Evolutionary conservation across 495 filamentous ascomycete genomes (phyloP).

Genomic region (Xylaria nigripes): DNA sequence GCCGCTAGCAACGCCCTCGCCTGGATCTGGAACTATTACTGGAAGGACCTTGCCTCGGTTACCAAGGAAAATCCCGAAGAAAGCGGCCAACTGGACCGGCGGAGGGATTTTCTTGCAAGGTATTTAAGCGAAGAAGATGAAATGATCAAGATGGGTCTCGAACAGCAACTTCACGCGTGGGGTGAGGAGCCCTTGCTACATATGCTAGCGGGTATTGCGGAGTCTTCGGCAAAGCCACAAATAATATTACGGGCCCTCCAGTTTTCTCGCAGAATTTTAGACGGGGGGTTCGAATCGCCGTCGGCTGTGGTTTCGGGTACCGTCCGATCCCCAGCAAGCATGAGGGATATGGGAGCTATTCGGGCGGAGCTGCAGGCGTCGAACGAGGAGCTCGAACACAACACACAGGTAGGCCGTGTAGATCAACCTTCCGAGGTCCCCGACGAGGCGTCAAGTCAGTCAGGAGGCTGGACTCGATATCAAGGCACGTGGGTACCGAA

Average conservation of each 20-base stretch:
- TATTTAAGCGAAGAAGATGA: constrained; percentile 20
- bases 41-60: constrained; percentile 43
- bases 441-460: constrained; percentile 8
- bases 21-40: constrained; percentile 89
- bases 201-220: constrained; percentile 27
- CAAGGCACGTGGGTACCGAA: constrained; percentile 51
- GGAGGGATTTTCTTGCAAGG: constrained; percentile 17
- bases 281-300: constrained; percentile 19
- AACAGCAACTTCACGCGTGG: constrained; percentile 19
- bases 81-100: constrained; percentile 10
- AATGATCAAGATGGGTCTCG: constrained; percentile 1
- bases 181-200: constrained; percentile 21
- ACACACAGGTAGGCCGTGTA: constrained; percentile 4
- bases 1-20: constrained; percentile 59
- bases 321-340: not conserved
- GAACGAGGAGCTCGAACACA: constrained; percentile 15
- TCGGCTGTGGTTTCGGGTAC: constrained; percentile 8
- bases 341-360: constrained; percentile 24
- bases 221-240: constrained; percentile 24
- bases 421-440: constrained; percentile 4
- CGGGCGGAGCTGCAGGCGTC: constrained; percentile 24
- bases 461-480: constrained; percentile 44
- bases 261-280: constrained; percentile 24
- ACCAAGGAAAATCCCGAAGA: constrained; percentile 1
- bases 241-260: constrained; percentile 29